Base-by-base conservation (phyloP, 1,284 basidiomycete species). In the Heterobasidion annosum region DNA sequence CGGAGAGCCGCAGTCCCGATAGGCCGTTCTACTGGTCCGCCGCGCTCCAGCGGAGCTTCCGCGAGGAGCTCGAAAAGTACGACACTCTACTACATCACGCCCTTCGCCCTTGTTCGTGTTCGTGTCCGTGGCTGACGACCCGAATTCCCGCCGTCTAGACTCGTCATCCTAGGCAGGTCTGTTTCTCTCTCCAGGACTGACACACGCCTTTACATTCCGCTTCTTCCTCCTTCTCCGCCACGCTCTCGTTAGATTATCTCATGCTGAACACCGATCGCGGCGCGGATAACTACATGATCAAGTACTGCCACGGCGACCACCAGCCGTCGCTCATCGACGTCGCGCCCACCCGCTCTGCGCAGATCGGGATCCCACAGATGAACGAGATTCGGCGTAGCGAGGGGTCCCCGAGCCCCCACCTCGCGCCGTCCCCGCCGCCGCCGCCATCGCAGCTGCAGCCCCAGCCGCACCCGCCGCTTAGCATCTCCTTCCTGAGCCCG, bases 201-300 rank as follows among this genome's bases (percentile, higher is more conserved):
- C 40, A 25, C 25, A 25, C 25, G 25, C 25, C 3, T 25, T 25
- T 4, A 25, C 25, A 25, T 25, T 2, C 25, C 4, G 25, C 5
- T 25, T 25, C 25, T 25, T 25, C 25, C 25, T 5, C 25, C 25
- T 25, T 4, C 25, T 25, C 25, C 3, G 25, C 25, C 25, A 4
- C 25, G 25, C 25, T 5, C 9, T 34, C 55, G 33, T 7, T 65
- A 83, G 92, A 93, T 69, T 93, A 87, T 68, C 76, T 94, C 48
- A 93, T 93, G 89, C 80, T 90, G 55, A 93, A 93, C 67, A 93
- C 91, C 10, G 90, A 89, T 62, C 81, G 86, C 52, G 88, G 83
- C 42, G 83, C 86, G 2, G 90, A 92, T 72, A 91, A 91, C 67
- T 91, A 88, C 68, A 92, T 92, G 89, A 88, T 91, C 70, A 90